Evolutionary conservation across 2,329 filamentous ascomycete genomes (phyloP).

Genomic region (Microcyclosporella mali): DNA sequence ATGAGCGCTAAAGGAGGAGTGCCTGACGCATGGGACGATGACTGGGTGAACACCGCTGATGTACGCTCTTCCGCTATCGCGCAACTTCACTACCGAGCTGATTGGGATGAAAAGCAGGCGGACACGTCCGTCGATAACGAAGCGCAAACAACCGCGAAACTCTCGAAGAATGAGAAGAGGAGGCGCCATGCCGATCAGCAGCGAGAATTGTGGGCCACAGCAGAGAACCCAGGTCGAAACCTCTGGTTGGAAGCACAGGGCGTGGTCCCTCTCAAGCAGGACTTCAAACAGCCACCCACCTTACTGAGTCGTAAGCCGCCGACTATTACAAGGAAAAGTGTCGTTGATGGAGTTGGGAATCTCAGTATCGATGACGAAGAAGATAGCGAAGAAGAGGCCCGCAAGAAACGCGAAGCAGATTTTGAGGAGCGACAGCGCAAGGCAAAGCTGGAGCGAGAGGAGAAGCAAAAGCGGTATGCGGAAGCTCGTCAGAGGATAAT

Average conservation of each 20-base stretch:
- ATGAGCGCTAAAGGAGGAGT: constrained; percentile 45
- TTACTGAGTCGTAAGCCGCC: constrained; percentile 75
- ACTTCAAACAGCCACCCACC: constrained; percentile 77
- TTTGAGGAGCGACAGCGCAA: constrained; percentile 72
- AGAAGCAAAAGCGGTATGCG: constrained; percentile 85
- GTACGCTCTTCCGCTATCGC: constrained; percentile 34
- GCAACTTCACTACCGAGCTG: no score
- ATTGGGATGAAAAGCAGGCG: background rate
- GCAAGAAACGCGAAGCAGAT: constrained; percentile 57
- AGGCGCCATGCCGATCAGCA: constrained; percentile 79
- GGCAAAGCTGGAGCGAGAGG: constrained; percentile 73
- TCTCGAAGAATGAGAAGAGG: constrained; percentile 69
- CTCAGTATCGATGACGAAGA: constrained; percentile 47
- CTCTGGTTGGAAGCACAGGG: constrained; percentile 66
- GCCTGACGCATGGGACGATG: constrained; percentile 83
- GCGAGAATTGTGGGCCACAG: constrained; percentile 80
- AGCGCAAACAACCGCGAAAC: constrained; percentile 40
- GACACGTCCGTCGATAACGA: constrained; percentile 5
- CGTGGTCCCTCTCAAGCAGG: constrained; percentile 55
- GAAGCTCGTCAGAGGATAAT: constrained; percentile 85
- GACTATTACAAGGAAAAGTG: constrained; percentile 55
- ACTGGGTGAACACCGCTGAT: constrained; percentile 80
- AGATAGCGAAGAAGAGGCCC: constrained; percentile 59
- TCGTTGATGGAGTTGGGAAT: constrained; percentile 40
- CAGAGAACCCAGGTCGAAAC: constrained; percentile 70